Evolutionary conservation across 2,329 filamentous ascomycete genomes (phyloP), one percentile per base, ranked within the genome.

Genomic region (Alternaria solani): DNA sequence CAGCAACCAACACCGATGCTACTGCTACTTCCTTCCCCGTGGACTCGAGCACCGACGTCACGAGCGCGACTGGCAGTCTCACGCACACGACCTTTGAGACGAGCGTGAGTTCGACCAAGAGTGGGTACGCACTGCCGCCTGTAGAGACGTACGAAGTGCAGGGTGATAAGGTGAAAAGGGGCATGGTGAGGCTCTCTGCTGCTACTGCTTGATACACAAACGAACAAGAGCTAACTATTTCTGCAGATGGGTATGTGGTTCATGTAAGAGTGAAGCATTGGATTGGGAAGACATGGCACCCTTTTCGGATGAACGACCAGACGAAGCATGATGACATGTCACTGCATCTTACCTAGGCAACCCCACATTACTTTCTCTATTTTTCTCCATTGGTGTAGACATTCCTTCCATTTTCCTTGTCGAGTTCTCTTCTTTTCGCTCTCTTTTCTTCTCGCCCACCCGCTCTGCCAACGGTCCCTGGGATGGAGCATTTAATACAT

Each of bases 171-270:
- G 12, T 12, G 20, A 61, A 57, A 23, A 44, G 54, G 28, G 34
- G 43, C 20, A 39, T 57, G 51, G 63, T 63, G 20, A 51, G 63
- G 46, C 20, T 7, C 6, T 32, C 7, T n/a, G 1, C 1, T 51
- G 9, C 25, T 51, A 7, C 25, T 26, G 5, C 16, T 7, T 36
- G 20, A 23, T 25, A 20, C 14, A n/a, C 12, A 46, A 26, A 47
- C 5, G 36, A 11, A 26, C 39, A 14, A 18, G n/a, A 26, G 38
- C 60, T 62, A 53, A 62, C 34, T 18, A 3, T 12, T 26, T 51
- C n/a, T 32, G 18, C 28, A 64, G 62, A 59, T 64, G 59, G 53
- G 44, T 11, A 47, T 57, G 56, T 64, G 62, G 62, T 64, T 62
- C 18, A 30, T 64, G 52, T 64, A 32, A 56, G 26, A 20, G n/a